These are phyloP conservation scores for Argentina anserina DNA, from an alignment of 306 rosid species.

Conservation along the genomic window DNA sequence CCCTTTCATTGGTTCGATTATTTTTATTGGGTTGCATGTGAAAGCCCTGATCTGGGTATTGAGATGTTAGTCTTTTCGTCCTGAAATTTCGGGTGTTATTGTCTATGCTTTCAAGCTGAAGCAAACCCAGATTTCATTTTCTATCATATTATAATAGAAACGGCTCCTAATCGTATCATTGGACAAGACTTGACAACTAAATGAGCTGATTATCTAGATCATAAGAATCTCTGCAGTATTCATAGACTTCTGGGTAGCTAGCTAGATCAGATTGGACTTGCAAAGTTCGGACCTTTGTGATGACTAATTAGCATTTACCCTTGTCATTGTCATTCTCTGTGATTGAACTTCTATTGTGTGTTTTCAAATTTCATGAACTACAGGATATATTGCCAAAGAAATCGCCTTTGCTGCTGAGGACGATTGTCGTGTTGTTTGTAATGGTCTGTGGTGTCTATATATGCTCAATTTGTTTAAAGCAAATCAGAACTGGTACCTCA, in stretches of 20 bases:
- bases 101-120: conserved; percentile 26
- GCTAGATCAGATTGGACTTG: conserved; percentile 8
- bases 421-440: conserved; percentile 64
- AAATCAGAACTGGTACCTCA: conserved; percentile 52
- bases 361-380: conserved; percentile 17
- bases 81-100: conserved; percentile 18
- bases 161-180: not conserved
- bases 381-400: conserved; percentile 77
- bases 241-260: conserved; percentile 13
- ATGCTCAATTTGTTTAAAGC: conserved; percentile 84
- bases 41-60: conserved; percentile 45
- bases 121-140: conserved; percentile 29
- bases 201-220: conserved; percentile 18
- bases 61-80: conserved; percentile 14
- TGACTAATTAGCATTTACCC: conserved; percentile 23
- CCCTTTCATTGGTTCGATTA: conserved; percentile 4
- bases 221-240: not conserved
- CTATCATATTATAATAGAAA: not conserved
- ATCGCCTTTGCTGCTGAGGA: conserved; percentile 73
- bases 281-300: conserved; percentile 17
- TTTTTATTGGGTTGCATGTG: conserved; percentile 44
- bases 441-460: conserved; percentile 93
- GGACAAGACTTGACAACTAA: not conserved
- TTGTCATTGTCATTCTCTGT: not conserved
- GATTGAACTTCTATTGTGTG: conserved; percentile 16